Base-by-base conservation (phyloP, 2,329 filamentous ascomycete genomes). In the Didymella arachidicola region DNA sequence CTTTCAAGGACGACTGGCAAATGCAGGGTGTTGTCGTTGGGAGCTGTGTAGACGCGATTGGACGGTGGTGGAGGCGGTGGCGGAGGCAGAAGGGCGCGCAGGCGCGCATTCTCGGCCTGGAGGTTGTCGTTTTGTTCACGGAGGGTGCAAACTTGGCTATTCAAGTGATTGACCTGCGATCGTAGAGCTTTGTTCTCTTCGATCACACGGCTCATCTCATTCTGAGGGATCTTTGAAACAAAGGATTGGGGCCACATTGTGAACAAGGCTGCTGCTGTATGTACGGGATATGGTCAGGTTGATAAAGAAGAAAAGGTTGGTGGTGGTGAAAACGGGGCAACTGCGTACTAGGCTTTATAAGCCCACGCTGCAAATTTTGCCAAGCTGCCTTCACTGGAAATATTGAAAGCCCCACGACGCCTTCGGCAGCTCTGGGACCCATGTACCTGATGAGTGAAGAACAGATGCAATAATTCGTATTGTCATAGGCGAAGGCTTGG, bases 331-430 rank as follows among this genome's bases (percentile, higher is more conserved):
- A 43, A 27, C 22, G 6, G 14, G 22, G 12, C 11, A 11, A 25
- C 4, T 22, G n/a, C 5, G 7, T 8, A 4, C 18, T 27, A 3
- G 10, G 5, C 22, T n/a, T 43, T 43, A 27, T n/a, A 27, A 27
- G n/a, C 7, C n/a, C 12, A 11, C 7, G 50, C 32, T 11, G 25
- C 42, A 36, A 44, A 19, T 11, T 11, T 22, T 14, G 14, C 16
- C 41, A 32, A 45, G 39, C 41, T 27, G 25, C 16, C 26, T 56
- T 56, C 46, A 56, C 46, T 50, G n/a, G 10, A 12, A 7, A 44
- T 30, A 12, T n/a, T 2, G 29, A 12, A 11, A 2, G 19, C 22
- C n/a, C 2, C 25, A 25, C 22, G 18, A 16, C 25, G 14, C 19
- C 38, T 41, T 19, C 19, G 18, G 7, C 6, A 1, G 19, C 14